Evolutionary conservation across 805 yeast genomes (phyloP), one percentile per base, ranked within the genome.

Genomic region (Saturnispora serradocipensis): DNA sequence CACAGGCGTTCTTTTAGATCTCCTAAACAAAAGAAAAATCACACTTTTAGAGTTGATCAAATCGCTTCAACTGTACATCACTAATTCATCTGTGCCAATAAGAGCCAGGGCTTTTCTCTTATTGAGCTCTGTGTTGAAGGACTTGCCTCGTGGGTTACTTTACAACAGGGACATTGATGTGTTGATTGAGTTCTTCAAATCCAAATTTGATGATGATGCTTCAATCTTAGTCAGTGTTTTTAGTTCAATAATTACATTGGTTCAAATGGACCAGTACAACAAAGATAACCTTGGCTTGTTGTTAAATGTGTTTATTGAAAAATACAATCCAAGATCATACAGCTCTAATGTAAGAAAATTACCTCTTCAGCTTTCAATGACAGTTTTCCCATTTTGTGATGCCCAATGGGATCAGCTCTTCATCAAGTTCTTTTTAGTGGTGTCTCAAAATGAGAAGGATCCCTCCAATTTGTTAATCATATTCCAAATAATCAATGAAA

Each of bases 381-480:
- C 28, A 5, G 11, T 40, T 15, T 40, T 44, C 15, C 25, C 36
- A 5, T 25, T 27, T 18, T n/a, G 27, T 27, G 15, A 25, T 4
- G 25, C 16, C 13, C 10, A 27, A 27, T n/a, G 10, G 8, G 25
- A 24, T 3, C 77, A 76, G 32, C 57, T 64, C 3, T 80, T 75
- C 49, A 72, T 87, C 34, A 65, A 74, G 38, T 65, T 84, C 0
- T 90, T 85, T 56, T 62, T 87, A 35, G 80, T 81, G 52, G 62
- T 88, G 28, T 86, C 95, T 2, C 72, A 80, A 15, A 95, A 95
- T 38, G 99, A 93, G 62, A 95, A 93, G 60, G 99, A 93, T 66
- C 99, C 99, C 3, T 75, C 86, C 54, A 93, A 95, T 66, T 71
- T 93, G 55, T 63, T 93, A 59, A 54, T 77, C 1, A 85, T 95